phyloP scores from a whole-genome alignment of 768 basidiomycete species.

The Tricholoma bakamatsutake region DNA sequence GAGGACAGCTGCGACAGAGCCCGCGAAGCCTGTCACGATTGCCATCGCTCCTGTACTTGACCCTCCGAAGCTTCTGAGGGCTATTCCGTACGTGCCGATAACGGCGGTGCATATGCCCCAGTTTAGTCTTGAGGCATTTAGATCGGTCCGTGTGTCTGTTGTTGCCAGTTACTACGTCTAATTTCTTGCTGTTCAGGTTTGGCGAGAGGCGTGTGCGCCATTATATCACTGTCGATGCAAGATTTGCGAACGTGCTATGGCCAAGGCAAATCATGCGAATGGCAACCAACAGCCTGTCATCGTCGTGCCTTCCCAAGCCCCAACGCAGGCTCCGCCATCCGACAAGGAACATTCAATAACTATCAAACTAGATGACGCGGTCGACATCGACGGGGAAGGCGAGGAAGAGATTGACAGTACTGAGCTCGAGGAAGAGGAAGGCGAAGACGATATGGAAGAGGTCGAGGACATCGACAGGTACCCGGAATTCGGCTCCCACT shows the following conservation, averaged over 20 bases:
- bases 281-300: slow-evolving; percentile 24
- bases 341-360: not conserved
- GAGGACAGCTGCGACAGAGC: slow-evolving; percentile 16
- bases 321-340: slow-evolving; percentile 7
- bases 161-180: slow-evolving; percentile 3
- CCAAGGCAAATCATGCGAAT: slow-evolving; percentile 40
- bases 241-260: slow-evolving; percentile 67
- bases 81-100: slow-evolving; percentile 65
- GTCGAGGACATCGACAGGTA: slow-evolving; percentile 29
- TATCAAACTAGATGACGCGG: slow-evolving; percentile 9
- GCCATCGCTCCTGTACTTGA: slow-evolving; percentile 57
- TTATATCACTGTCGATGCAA: slow-evolving; percentile 67
- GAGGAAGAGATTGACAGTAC: slow-evolving; percentile 19
- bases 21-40: slow-evolving; percentile 22
- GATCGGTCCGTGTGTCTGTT: slow-evolving; percentile 35
- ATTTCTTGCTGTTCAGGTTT: slow-evolving; percentile 38
- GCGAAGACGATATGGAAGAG: slow-evolving; percentile 25
- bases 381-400: slow-evolving; percentile 16
- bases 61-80: slow-evolving; percentile 52
- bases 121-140: slow-evolving; percentile 55
- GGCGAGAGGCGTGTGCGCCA: slow-evolving; percentile 70
- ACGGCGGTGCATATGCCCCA: slow-evolving; percentile 48
- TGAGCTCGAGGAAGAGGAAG: slow-evolving; percentile 15
- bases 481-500: slow-evolving; percentile 11
- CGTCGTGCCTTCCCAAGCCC: slow-evolving; percentile 21